phyloP scores from a whole-genome alignment of 2,329 filamentous ascomycete species.

The Keithomyces neogunnii region DNA sequence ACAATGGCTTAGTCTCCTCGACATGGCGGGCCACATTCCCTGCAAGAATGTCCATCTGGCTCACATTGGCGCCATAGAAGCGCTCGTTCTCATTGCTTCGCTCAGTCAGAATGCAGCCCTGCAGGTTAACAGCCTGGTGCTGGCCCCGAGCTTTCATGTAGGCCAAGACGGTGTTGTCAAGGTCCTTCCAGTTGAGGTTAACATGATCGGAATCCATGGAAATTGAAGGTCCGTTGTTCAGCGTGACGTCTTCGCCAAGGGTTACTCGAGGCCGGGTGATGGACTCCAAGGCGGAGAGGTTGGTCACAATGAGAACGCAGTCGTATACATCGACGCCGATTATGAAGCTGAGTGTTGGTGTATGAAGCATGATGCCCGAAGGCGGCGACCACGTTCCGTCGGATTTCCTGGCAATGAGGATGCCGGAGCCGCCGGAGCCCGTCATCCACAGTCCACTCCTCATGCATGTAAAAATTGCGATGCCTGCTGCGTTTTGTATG shows the following conservation, averaged over 20 bases:
- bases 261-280: constrained; percentile 75
- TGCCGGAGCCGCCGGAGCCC: constrained; percentile 81
- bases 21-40: constrained; percentile 46
- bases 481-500: constrained; percentile 79
- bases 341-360: constrained; percentile 79
- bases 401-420: constrained; percentile 74
- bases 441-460: constrained; percentile 86
- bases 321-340: constrained; percentile 94
- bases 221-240: constrained; percentile 67
- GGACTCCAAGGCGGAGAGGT: constrained; percentile 70
- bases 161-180: constrained; percentile 46
- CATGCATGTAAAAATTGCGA: constrained; percentile 95
- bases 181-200: constrained; percentile 41
- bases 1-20: constrained; percentile 51
- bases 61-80: constrained; percentile 43
- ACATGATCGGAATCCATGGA: constrained; percentile 42
- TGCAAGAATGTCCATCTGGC: constrained; percentile 48
- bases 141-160: constrained; percentile 52
- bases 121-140: constrained; percentile 44
- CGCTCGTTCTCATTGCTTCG: constrained; percentile 51
- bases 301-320: constrained; percentile 89
- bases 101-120: constrained; percentile 49
- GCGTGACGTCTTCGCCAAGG: constrained; percentile 71
- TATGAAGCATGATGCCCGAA: constrained; percentile 84
- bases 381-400: constrained; percentile 89